These are phyloP conservation scores for Stropharia rugosoannulata DNA, from an alignment of 768 basidiomycete species.

Conservation along the genomic window DNA sequence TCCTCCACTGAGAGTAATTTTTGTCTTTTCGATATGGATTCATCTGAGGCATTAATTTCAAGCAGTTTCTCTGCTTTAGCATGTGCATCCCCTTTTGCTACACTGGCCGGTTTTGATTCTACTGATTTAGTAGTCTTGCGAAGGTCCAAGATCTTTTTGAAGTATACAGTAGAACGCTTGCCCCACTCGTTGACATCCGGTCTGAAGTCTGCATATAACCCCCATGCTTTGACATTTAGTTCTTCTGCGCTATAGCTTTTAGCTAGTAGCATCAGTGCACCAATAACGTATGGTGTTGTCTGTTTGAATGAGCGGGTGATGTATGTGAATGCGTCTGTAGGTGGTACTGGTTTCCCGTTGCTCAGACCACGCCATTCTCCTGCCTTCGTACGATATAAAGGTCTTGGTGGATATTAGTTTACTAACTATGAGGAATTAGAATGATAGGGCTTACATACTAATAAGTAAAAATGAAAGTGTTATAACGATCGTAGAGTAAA, in stretches of 20 bases:
- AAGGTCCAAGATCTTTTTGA: slow-evolving; percentile 64
- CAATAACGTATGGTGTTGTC: slow-evolving; percentile 74
- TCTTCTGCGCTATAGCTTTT: slow-evolving; percentile 56
- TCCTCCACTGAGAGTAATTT: no score
- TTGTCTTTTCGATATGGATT: no score
- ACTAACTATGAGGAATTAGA: not conserved
- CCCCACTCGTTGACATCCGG: slow-evolving; percentile 86
- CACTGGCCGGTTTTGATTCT: not conserved
- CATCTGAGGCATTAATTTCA: no score
- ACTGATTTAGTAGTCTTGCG: slow-evolving; percentile 28
- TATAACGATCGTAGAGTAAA: no score
- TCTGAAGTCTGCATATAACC: slow-evolving; percentile 85
- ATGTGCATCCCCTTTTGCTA: slow-evolving; percentile 1
- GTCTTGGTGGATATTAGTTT: slow-evolving; percentile 41
- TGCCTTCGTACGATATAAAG: slow-evolving; percentile 69
- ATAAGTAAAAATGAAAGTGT: no score
- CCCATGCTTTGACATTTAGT: slow-evolving; percentile 67
- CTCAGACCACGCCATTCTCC: slow-evolving; percentile 84
- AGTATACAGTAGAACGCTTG: slow-evolving; percentile 70
- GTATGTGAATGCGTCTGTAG: slow-evolving; percentile 79
- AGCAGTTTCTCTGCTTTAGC: no score
- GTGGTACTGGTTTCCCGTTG: slow-evolving; percentile 65
- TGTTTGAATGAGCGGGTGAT: slow-evolving; percentile 79
- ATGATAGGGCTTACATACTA: not conserved
- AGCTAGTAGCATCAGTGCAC: slow-evolving; percentile 71